Base-by-base conservation (phyloP, 805 yeast species). In the Yamadazyma sp. region DNA sequence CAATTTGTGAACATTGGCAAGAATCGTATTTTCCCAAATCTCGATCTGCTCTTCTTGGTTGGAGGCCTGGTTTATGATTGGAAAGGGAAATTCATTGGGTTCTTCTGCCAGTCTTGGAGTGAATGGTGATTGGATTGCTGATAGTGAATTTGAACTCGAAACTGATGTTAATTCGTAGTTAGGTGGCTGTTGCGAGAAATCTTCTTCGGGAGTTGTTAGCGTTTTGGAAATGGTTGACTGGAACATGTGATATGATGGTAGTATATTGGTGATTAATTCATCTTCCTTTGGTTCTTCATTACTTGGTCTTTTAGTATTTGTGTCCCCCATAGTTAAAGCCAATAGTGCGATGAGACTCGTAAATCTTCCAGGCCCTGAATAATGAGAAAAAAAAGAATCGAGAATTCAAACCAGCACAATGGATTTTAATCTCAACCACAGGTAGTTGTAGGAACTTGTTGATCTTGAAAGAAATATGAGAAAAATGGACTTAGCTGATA, bases 191-290 rank as follows among this genome's bases (percentile, higher is more conserved):
- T 58, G 60, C 6, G 52, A 47, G 46, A 55, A 67, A 45, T 62
- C 65, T 39, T 67, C 73, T 23, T 62, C 58, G 8, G 60, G 45
- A 11, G 63, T 62, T 1, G 60, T 58, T 37, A 67, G 39, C 16
- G 54, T 54, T 38, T 62, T 62, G 27, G 67, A 58, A 7, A 68
- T 52, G 5, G 72, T 68, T 21, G 69, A 53, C 47, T 62, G 64
- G 49, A 57, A 65, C 72, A 68, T 67, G 26, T 66, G 66, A 44
- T 67, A 68, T 7, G 71, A 65, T 1, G 73, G 73, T 10, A 68
- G 53, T 23, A 68, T 68, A 32, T 65, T 61, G 31, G 47, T 54
- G 7, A 58, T 31, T 14, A 49, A 38, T 13, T 51, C 52, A 30
- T 54, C 58, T n/a, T 46, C 56, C 12, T 18, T 31, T 3, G 21